Base-by-base conservation (phyloP, 2,329 filamentous ascomycete species). In the Colletotrichum zoysiae region DNA sequence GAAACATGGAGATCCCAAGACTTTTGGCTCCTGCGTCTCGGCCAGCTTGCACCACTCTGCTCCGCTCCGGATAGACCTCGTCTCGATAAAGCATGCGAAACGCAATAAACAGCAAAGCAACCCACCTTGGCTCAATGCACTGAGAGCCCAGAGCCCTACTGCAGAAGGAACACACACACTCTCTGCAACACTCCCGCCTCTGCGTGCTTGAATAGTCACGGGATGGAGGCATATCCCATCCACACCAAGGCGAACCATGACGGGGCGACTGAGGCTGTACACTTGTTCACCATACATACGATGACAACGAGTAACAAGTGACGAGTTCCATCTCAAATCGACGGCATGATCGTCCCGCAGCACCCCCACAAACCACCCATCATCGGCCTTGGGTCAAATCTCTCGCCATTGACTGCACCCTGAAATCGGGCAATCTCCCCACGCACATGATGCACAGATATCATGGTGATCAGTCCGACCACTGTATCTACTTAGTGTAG, bases 281-380 rank as follows among this genome's bases (percentile, higher is more conserved):
- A 40, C 14, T 30, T 9, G 14, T 23, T 14, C 42, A 20, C 50
- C 6, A 64, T 16, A 55, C 23, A 40, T 58, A 20, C 50, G 11
- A 64, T 16, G 26, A 55, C 23, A 40, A 30, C 38, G 35, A 58
- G 20, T 6, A 57, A 23, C 35, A 38, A 69, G 68, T 38, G 23
- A 58, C 50, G 38, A 65, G 60, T 48, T 42, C 60, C 70, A 70
- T 65, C 70, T 69, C 42, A 65, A 60, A 55, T 65, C 64, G 55
- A 44, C 59, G 38, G 53, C 42, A 50, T 61, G 55, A 65, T 72
- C 65, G 55, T 72, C 70, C 70, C 66, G 66, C 70, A 48, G 58
- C 51, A 71, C 59, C 65, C 65, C 70, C 59, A 66, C 70, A 71
- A 72, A 65, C 65, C 70, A 61, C 62, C 62, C 55, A 59, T 40